These are phyloP conservation scores for Globisporangium cystogenes DNA, from an alignment of 352 stramenopile genomes.

Conservation along the genomic window DNA sequence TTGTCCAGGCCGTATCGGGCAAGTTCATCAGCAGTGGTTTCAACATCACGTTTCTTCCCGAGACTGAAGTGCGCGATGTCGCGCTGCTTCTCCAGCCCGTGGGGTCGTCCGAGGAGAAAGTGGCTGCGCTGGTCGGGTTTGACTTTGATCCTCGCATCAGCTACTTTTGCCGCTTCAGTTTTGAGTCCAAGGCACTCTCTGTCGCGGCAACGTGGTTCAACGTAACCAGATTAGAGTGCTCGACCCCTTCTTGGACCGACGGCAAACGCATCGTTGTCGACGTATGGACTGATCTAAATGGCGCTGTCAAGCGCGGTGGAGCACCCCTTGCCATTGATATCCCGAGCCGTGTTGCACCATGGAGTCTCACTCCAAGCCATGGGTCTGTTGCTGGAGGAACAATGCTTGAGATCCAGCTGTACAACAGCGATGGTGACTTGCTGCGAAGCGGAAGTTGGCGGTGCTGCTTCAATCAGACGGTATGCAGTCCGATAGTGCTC, in stretches of 20 bases:
- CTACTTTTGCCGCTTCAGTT: slow-evolving; percentile 36
- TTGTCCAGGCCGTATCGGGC: slow-evolving; percentile 14
- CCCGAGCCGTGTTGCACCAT: slow-evolving; percentile 2
- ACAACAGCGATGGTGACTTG: background rate
- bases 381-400: slow-evolving; percentile 15
- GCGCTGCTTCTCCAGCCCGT: background rate
- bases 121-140: slow-evolving; percentile 23
- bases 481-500: slow-evolving; percentile 14
- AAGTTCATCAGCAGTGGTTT: slow-evolving; percentile 22
- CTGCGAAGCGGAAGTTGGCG: slow-evolving; percentile 15
- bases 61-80: slow-evolving; percentile 21
- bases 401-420: background rate
- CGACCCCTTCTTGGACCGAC: slow-evolving; percentile 14
- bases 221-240: slow-evolving; percentile 26
- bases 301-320: slow-evolving; percentile 3
- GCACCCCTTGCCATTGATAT: slow-evolving; percentile 5
- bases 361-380: slow-evolving; percentile 20
- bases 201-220: slow-evolving; percentile 29
- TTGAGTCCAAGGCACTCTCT: slow-evolving; percentile 10
- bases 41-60: slow-evolving; percentile 28
- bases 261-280: slow-evolving; percentile 15
- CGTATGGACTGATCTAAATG: slow-evolving; percentile 21
- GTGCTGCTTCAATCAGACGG: slow-evolving; percentile 29
- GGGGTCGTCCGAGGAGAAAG: background rate
- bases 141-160: slow-evolving; percentile 31